Evolutionary conservation across 148 eudicot genomes (phyloP), one percentile per base, ranked within the genome.

Genomic region (Chenopodium album): DNA sequence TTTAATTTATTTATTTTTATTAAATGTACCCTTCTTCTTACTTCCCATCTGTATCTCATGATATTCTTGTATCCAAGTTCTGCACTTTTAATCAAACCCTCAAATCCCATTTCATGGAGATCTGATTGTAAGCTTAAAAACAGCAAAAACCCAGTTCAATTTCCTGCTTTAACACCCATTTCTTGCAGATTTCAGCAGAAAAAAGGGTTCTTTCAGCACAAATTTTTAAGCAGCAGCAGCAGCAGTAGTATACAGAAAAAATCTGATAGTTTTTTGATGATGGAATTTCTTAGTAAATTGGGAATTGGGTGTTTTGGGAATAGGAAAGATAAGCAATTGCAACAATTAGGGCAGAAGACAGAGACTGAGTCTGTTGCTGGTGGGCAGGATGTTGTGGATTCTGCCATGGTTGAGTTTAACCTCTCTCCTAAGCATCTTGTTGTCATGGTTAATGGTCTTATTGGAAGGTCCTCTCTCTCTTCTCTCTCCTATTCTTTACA

Each of bases 361-460:
- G 88, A 88, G 66, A 74, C 76, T 23, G 89, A 89, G 67, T 67
- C 78, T 12, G 88, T 76, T 70, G 82, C 50, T 82, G 89, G 89
- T 26, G 91, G 91, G 9, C 87, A 80, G 22, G 91, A 92, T 84
- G 75, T 91, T 44, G 86, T 88, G 80, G 89, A 88, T 83, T 77
- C 83, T 50, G 86, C 81, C 11, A 81, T 87, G 60, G 84, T 84
- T 23, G 84, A 78, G 9, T 66, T 84, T 59, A 90, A 81, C 82
- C 76, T 88, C 48, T 84, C 79, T 10, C 89, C 97, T 14, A 87
- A 89, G 68, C 98, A 94, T 82, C 93, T 94, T 68, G 92, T 94
- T 0, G 81, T 94, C 75, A 94, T 94, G 98, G 98, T 92, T 66
- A 90, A 92, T 88, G 98, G 98, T 19, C 89, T 94, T 50, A 84